phyloP scores from a whole-genome alignment of 2,329 filamentous ascomycete genomes.

The Zymoseptoria brevis region DNA sequence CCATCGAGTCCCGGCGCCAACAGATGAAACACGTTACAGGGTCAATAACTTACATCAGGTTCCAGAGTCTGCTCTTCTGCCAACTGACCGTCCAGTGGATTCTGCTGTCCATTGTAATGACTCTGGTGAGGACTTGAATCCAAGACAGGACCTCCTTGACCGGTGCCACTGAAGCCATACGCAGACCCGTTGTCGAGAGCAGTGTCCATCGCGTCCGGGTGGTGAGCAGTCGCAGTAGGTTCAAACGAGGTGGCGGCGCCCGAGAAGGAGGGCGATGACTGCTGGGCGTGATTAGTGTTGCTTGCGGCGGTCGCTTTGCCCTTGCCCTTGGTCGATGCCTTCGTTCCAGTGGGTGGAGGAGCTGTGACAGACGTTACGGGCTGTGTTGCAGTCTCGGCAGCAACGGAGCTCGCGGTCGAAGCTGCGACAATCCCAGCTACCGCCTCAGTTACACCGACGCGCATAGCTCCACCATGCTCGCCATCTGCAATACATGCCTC shows the following conservation, averaged over 20 bases:
- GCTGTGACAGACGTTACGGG: not conserved
- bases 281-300: not conserved
- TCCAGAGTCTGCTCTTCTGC: conserved; percentile 31
- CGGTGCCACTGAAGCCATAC: not conserved
- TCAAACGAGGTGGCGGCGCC: not conserved
- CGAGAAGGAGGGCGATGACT: not conserved
- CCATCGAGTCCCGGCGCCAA: no score
- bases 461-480: not conserved
- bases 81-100: conserved; percentile 14
- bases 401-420: not conserved
- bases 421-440: not conserved
- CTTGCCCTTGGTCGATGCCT: not conserved
- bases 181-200: not conserved
- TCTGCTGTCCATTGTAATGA: not conserved
- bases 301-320: not conserved
- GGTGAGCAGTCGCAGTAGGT: not conserved
- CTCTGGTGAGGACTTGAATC: not conserved
- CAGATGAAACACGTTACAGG: not conserved
- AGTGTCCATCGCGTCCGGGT: not conserved
- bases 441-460: not conserved
- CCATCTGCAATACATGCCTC: not conserved
- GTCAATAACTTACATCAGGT: conserved; percentile 26
- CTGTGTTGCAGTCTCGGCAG: not conserved
- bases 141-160: not conserved
- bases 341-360: not conserved